Base-by-base conservation (phyloP, 805 yeast genomes). In the Yamadazyma tumulicola region DNA sequence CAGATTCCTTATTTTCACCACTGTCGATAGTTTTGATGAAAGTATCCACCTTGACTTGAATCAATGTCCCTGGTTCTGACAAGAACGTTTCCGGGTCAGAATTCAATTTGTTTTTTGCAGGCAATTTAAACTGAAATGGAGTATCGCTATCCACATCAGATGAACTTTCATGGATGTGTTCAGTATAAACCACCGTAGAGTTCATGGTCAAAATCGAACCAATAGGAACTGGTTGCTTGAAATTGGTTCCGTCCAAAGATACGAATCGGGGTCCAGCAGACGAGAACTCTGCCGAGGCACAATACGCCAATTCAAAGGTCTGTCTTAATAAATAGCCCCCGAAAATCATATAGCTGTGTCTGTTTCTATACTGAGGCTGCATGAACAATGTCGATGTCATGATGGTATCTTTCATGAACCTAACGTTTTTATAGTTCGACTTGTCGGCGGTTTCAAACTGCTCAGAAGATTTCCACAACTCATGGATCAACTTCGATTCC, bases 351-450 rank as follows among this genome's bases (percentile, higher is more conserved):
- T 83, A 86, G 3, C 94, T 84, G 56, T 89, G 96, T 56, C 96
- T 77, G 67, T 89, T 89, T 62, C 97, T 77, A 64, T 88, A 89
- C 64, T 89, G 97, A 1, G 97, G 97, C 61, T 89, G 97, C 91
- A 89, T 91, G 60, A 88, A 79, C 51, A 81, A 74, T 5, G 96
- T 85, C 8, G 95, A 83, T 34, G 74, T 67, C 34, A 85, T 72
- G 34, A 58, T 64, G 1, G 96, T 81, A 42, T 85, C 81, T 32
- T 74, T 71, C 94, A 87, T 84, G 46, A 75, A 75, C 29, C 70
- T 64, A 19, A 81, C 57, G 6, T 55, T 52, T 4, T 55, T 54
- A 13, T 56, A 37, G 13, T 52, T 45, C 16, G 59, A 51, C 6
- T 12, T 26, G 19, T 5, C 9, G 7, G 29, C 19, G 15, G 32